phyloP scores from a whole-genome alignment of 257 asterid species.

The Coffea eugenioides region DNA sequence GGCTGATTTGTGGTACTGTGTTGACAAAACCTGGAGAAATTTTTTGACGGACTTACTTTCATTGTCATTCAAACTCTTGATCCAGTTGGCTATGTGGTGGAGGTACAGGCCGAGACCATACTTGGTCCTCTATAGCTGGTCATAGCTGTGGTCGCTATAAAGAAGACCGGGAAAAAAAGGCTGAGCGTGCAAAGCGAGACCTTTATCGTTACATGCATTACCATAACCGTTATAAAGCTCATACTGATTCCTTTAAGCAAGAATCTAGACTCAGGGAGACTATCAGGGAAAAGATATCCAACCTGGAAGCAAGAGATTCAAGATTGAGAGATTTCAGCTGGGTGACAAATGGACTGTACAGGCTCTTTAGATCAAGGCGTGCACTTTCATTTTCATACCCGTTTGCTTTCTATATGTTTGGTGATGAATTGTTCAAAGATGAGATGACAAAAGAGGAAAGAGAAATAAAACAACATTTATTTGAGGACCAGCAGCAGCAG shows the following conservation, averaged over 20 bases:
- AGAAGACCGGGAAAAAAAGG: constrained; percentile 56
- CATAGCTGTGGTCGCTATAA: constrained; percentile 95
- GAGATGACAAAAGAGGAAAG: constrained; percentile 69
- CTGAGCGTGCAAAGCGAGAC: constrained; percentile 76
- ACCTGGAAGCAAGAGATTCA: constrained; percentile 60
- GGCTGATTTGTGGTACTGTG: not conserved
- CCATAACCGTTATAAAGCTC: constrained; percentile 88
- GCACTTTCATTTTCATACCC: constrained; percentile 91
- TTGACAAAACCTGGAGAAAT: not conserved
- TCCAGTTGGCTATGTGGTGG: constrained; percentile 96
- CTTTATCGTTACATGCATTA: constrained; percentile 89
- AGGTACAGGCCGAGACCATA: constrained; percentile 86
- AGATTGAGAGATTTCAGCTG: constrained; percentile 77
- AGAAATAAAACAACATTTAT: constrained; percentile 73
- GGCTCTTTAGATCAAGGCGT: constrained; percentile 89
- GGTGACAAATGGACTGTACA: constrained; percentile 73
- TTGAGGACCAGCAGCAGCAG: constrained; percentile 99
- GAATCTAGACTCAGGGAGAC: constrained; percentile 69
- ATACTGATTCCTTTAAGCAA: constrained; percentile 77
- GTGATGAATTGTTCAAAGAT: constrained; percentile 72
- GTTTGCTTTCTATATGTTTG: constrained; percentile 94
- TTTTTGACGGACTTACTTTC: constrained; percentile 14
- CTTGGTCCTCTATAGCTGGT: constrained; percentile 62
- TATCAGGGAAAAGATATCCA: constrained; percentile 53
- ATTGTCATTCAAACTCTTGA: constrained; percentile 16